Base-by-base conservation (phyloP, 2,329 filamentous ascomycete genomes). In the Eurotiales sp. region DNA sequence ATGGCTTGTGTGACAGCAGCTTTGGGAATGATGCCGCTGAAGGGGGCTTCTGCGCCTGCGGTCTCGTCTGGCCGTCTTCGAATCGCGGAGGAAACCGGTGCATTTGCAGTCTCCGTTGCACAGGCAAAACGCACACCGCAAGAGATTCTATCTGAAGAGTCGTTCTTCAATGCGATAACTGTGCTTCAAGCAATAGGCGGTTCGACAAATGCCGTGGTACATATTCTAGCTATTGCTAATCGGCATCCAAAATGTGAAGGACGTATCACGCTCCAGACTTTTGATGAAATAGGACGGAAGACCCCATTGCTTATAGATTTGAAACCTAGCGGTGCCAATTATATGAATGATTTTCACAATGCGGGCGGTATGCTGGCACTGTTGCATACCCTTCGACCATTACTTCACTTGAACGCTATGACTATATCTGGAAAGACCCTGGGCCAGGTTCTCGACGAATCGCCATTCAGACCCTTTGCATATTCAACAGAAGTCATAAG, bases 121-220 rank as follows among this genome's bases (percentile, higher is more conserved):
- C 59, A 63, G 4, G 61, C 64, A 2, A 64, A 69, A 25, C 62
- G 67, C 5, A 72, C 59, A 17, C 77, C 76, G 5, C 75, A 78
- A 55, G 62, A 66, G 6, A 61, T 79, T 4, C 61, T 78, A 8
- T 69, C 68, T 0, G 67, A 69, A 37, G 74, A 76, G 51, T 78
- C 76, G 1, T 78, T 77, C 53, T 59, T 74, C 42, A 81, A 81
- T 55, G 77, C 77, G 8, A 76, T 80, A 42, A 76, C 73, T 0
- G 73, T 73, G 8, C 76, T 79, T 34, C 77, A 77, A 19, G 77
- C 78, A 8, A 78, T 81, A 45, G 78, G 78, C n/a, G 78, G 78
- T 8, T 78, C 74, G 36, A 80, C 78, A 4, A 81, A 81, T 57
- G 77, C 77, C 0, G 73, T 78, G 0, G 78, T 81, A 12, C 78